Percentiles rank a stretch among this genome's conserved stretches.
These are phyloP conservation scores for Ceratocystis alfenasii DNA, from an alignment of 2,329 filamentous ascomycete species.

Conservation along the genomic window DNA sequence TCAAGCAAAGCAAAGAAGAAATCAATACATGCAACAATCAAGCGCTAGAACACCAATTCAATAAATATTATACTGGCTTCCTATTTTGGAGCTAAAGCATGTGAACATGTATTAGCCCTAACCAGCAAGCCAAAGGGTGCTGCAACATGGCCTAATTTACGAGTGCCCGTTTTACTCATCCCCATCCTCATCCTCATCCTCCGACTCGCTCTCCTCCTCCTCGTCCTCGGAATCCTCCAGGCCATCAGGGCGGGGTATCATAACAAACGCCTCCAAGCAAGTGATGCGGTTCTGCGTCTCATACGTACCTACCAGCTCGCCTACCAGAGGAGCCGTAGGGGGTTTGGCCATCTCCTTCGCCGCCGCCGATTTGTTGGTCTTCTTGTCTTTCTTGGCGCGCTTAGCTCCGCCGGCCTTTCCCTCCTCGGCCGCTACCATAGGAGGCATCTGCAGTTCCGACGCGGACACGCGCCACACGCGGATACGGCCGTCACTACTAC, in stretches of 20 bases:
- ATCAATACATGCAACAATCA: no score
- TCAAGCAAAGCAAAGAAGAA: no score
- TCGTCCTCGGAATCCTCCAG: conserved; percentile 42
- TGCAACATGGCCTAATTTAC: no score
- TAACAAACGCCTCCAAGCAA: conserved; percentile 73
- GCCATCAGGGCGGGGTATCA: conserved; percentile 57
- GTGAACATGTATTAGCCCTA: no score
- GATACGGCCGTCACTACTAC: conserved; percentile 75
- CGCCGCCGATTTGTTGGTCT: conserved; percentile 22
- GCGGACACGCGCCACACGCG: conserved; percentile 57
- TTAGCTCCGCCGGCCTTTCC: conserved; percentile 26
- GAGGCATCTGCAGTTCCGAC: conserved; percentile 26
- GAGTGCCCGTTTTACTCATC: conserved; percentile 23
- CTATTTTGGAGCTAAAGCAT: no score
- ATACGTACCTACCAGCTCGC: conserved; percentile 60
- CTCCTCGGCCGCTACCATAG: conserved; percentile 26
- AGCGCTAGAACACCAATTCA: no score
- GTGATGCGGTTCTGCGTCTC: conserved; percentile 83
- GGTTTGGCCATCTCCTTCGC: conserved; percentile 27
- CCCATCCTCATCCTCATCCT: conserved; percentile 31
- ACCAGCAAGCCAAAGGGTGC: no score
- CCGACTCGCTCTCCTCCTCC: conserved; percentile 29
- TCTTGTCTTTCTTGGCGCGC: conserved; percentile 22
- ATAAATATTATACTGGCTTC: no score
- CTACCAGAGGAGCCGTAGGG: conserved; percentile 33